Conservation (phyloP, 1,284 basidiomycete genomes). For the Ustilago crameri region DNA sequence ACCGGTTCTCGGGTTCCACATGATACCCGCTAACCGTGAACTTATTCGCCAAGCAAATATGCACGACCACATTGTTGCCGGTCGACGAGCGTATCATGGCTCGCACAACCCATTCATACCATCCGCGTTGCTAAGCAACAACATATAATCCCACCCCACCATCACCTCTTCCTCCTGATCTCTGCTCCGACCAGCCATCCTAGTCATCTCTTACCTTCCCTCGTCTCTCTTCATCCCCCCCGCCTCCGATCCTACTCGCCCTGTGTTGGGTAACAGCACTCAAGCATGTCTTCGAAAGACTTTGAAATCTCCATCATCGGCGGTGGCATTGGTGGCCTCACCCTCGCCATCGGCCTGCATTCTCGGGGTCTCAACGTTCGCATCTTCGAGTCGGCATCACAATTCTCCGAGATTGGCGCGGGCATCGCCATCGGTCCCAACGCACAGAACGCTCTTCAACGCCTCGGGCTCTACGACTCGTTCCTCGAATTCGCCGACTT, state of each 20-base stretch:
- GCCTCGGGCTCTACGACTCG: conserved; percentile 31
- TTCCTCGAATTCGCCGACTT: conserved; percentile 45
- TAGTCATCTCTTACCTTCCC: no score
- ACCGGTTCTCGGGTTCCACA: no score
- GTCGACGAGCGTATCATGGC: no score
- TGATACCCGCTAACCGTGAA: no score
- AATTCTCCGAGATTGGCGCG: conserved; percentile 49
- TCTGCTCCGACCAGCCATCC: no score
- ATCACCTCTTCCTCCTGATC: no score
- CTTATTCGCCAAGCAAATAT: no score
- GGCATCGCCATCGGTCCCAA: conserved; percentile 40
- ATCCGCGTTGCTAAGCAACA: no score
- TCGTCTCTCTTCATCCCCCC: background rate
- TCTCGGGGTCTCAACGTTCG: conserved; percentile 23
- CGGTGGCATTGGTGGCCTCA: conserved; percentile 54
- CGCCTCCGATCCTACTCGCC: background rate
- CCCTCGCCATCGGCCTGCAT: conserved; percentile 41
- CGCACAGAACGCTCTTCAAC: conserved; percentile 30
- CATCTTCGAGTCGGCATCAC: conserved; percentile 45
- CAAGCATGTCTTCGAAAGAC: conserved; percentile 24
- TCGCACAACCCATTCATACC: no score
- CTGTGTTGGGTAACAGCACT: background rate
- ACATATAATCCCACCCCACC: no score
- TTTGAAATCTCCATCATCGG: conserved; percentile 47
- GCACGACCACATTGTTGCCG: no score